Base-by-base conservation (phyloP, 768 basidiomycete species). In the Russula compacta region DNA sequence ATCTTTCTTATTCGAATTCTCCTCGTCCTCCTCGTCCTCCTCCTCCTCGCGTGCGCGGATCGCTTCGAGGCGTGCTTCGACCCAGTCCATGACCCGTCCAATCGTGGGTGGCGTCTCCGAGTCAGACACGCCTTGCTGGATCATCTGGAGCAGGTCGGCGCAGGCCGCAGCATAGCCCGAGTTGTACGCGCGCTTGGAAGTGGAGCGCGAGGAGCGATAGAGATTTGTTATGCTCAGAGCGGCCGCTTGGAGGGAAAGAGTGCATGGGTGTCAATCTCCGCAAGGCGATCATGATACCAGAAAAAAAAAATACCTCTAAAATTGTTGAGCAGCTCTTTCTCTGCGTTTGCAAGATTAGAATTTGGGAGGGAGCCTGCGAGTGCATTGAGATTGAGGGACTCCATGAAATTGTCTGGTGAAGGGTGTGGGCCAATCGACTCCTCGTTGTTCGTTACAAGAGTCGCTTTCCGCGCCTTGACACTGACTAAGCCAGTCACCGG, bases 201-300 rank as follows among this genome's bases (percentile, higher is more conserved):
- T 83, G 69, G 84, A 80, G 53, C 86, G 73, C 1, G 89, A 89
- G 4, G 89, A 88, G 66, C 87, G 83, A 72, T 90, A 92, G 39
- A 92, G 80, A 0, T 88, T 91, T 29, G 89, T 91, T 64, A 92
- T 86, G 72, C 87, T 89, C 53, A 91, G 76, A 1, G 89, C 90
- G 64, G 89, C 89, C 61, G 87, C 89, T 92, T 51, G n/a, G 67
- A 58, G 54, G 24, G 44, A 53, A 59, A 51, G 53, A 57, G 42
- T 5, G 8, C 11, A 32, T 4, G 7, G 5, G 11, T 5, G 59
- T 60, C 50, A 56, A 65, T 66, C 70, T 72, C 67, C 69, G 64
- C 47, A 17, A n/a, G 14, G 12, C 63, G 65, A 64, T 21, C 50
- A 21, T 38, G 21, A 43, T 52, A 56, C 46, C 43, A 40, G 15